Percentiles rank a stretch among this genome's conserved stretches.
Conservation (phyloP, 164 flowering plant species). For the Cinnamomum chago region DNA sequence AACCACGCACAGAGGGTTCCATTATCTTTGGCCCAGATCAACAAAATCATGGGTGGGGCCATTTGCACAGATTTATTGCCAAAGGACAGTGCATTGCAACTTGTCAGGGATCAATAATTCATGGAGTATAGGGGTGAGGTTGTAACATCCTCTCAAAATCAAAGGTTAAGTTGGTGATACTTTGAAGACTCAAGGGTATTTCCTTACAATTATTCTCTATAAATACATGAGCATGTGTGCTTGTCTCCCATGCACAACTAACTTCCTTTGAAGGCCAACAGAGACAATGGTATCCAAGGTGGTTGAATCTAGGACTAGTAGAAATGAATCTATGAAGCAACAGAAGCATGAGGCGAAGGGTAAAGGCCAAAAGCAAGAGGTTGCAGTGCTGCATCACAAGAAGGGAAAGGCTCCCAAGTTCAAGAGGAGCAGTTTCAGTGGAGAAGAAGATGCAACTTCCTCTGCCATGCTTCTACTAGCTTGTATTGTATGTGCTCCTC, state of each 20-base stretch:
- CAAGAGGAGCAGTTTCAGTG: conserved; percentile 64
- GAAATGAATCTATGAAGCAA: neutral
- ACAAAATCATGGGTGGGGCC: neutral
- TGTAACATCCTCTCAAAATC: neutral
- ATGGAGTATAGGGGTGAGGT: too few species aligned
- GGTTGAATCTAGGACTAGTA: neutral
- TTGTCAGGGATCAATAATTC: neutral
- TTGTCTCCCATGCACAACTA: neutral
- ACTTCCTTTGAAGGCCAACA: neutral
- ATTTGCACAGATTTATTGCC: neutral
- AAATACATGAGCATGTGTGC: neutral
- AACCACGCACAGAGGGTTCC: neutral
- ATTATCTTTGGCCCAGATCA: neutral
- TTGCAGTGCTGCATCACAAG: conserved; percentile 45
- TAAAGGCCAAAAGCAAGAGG: conserved; percentile 8
- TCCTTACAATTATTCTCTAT: neutral
- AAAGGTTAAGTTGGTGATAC: neutral
- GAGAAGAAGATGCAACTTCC: conserved; percentile 70
- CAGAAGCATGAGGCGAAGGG: conserved; percentile 20
- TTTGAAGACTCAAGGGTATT: conserved; percentile 3
- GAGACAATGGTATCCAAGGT: conserved; percentile 6
- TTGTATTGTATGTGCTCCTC: conserved; percentile 63
- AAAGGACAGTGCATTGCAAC: neutral
- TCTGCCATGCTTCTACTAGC: conserved; percentile 82
- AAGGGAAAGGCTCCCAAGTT: conserved; percentile 59